Evolutionary conservation across 2,329 filamentous ascomycete genomes (phyloP), one percentile per base, ranked within the genome.

Genomic region (Tolypocladium endophyticum): DNA sequence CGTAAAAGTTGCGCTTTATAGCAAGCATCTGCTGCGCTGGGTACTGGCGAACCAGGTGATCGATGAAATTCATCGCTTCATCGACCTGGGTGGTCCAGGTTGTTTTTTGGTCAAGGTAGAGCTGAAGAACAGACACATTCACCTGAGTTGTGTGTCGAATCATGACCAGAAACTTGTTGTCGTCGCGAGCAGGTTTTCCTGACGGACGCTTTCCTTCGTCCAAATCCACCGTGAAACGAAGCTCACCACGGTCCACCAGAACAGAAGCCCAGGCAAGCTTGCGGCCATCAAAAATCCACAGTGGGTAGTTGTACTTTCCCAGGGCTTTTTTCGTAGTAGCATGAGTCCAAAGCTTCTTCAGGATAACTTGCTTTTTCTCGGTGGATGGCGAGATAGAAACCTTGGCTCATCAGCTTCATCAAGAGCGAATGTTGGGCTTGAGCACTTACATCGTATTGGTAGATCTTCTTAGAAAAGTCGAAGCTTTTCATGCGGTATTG

Each of bases 41-140:
- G n/a, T 77, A 80, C 71, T 96, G 86, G 5, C 94, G 89, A 59
- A 99, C 79, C 9, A 93, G 78, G 69, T 99, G 94, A 64, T 99
- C 94, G 5, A 97, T 78, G 68, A 97, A 97, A 70, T 89, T 96
- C 72, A 97, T 84, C 18, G 89, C 87, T 68, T 94, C 89, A 9
- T 93, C 80, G 25, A 93, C 85, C 25, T 80, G 75, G 43, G 83
- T 84, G 68, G 88, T 83, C 71, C 88, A 88, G 1, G 78, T 73
- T 25, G 81, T 76, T 61, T 81, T 76, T 55, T 85, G 80, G 1
- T 78, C 68, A 2, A 96, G 77, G 69, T 93, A 97, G 0, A 78
- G 77, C 3, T 81, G 74, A 0, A 97, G 79, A 0, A 82, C 77
- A 4, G 79, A 74, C 58, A 97, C 81, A 52, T 88, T 82, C 28